A percentile compares a stretch with the other conserved stretches of the same genome.
Evolutionary conservation across 2,329 filamentous ascomycete species (phyloP).

Genomic region (Colletotrichum godetiae): DNA sequence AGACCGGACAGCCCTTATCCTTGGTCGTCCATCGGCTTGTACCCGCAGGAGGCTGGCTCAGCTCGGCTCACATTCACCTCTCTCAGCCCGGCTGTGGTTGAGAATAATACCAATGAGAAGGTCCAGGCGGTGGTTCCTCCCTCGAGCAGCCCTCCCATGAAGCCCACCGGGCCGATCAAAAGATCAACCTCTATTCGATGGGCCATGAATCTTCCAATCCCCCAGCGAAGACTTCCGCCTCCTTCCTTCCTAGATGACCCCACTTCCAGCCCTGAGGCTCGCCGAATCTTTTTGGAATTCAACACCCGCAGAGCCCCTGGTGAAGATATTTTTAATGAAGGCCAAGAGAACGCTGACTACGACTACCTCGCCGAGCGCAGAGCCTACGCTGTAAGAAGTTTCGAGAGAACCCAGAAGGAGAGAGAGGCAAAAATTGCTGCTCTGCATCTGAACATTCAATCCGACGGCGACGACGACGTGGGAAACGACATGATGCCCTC

Average conservation of each 20-base stretch:
- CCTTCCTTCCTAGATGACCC: neutral
- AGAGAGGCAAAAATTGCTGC: neutral
- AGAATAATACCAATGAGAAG: neutral
- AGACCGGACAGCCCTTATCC: conserved; percentile 7
- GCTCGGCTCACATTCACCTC: neutral
- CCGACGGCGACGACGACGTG: neutral
- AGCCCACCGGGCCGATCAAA: neutral
- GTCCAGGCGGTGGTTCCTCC: neutral
- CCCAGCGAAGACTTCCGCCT: neutral
- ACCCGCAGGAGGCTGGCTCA: neutral
- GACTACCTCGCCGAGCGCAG: neutral
- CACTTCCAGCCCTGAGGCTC: neutral
- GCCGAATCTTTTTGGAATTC: neutral
- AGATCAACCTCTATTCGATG: conserved; percentile 18
- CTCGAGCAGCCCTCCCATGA: neutral
- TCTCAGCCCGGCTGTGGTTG: neutral
- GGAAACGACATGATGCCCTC: neutral
- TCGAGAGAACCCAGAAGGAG: neutral
- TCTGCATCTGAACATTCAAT: neutral
- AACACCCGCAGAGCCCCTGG: neutral
- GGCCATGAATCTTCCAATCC: conserved; percentile 23
- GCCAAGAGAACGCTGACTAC: neutral
- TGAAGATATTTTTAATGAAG: too few species aligned
- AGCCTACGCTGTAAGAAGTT: neutral
- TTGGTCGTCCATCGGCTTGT: neutral